Conservation (phyloP, 148 eudicot genomes). For the Amaranthus hypochondriacus region DNA sequence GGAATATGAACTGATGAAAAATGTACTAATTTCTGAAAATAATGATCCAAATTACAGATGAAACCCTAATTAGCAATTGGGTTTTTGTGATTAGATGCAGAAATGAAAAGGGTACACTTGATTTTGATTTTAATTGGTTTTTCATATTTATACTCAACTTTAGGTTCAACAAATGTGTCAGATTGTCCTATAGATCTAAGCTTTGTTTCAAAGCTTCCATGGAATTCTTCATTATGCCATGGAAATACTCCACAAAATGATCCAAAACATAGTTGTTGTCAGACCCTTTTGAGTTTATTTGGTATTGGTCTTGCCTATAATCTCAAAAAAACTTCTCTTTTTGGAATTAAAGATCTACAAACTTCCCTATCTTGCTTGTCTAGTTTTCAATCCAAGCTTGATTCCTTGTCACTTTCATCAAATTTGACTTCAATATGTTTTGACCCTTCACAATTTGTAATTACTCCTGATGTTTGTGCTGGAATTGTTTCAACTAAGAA, state of each 20-base stretch:
- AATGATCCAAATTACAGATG: neutral
- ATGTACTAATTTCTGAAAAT: neutral
- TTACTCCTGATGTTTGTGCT: slow-evolving; percentile 47
- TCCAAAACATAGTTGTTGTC: slow-evolving; percentile 42
- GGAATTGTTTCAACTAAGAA: slow-evolving; percentile 41
- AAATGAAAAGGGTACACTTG: slow-evolving; percentile 13
- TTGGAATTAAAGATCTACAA: slow-evolving; percentile 42
- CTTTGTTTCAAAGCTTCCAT: slow-evolving; percentile 41
- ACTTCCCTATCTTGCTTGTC: slow-evolving; percentile 54
- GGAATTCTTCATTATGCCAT: slow-evolving; percentile 46
- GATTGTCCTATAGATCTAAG: slow-evolving; percentile 51
- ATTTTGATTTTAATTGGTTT: slow-evolving; percentile 9
- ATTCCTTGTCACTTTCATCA: slow-evolving; percentile 36
- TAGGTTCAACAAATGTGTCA: slow-evolving; percentile 10
- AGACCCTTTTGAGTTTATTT: slow-evolving; percentile 56
- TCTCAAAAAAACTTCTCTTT: slow-evolving; percentile 45
- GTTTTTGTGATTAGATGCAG: slow-evolving; percentile 5
- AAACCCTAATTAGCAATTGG: neutral
- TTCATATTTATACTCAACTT: neutral
- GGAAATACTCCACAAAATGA: slow-evolving; percentile 8
- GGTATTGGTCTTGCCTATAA: slow-evolving; percentile 48
- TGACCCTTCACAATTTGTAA: slow-evolving; percentile 50
- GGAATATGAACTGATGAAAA: neutral
- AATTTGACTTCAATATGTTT: slow-evolving; percentile 50
- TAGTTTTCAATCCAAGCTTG: slow-evolving; percentile 50